Conservation (phyloP, 495 filamentous ascomycete genomes). For the Immersiella caudata region DNA sequence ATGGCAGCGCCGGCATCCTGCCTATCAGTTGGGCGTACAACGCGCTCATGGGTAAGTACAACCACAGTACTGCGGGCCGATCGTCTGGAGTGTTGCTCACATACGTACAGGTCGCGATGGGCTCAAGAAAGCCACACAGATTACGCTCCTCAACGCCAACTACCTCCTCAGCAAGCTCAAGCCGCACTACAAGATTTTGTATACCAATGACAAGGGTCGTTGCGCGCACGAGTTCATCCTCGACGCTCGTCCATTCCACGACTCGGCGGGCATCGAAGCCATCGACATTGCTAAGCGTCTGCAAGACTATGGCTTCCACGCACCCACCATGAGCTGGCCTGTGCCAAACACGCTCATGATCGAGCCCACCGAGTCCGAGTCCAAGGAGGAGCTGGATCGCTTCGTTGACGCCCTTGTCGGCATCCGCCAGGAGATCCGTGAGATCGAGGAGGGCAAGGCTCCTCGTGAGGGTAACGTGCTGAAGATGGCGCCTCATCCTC, state of each 20-base stretch:
- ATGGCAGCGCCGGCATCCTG: conserved; percentile 90
- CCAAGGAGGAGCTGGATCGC: conserved; percentile 89
- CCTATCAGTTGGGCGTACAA: conserved; percentile 98
- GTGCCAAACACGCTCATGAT: conserved; percentile 98
- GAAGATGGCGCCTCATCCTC: conserved; percentile 88
- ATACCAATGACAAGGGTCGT: conserved; percentile 83
- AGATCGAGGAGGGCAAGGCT: conserved; percentile 77
- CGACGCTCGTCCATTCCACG: conserved; percentile 84
- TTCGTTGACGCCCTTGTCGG: conserved; percentile 92
- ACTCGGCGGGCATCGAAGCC: conserved; percentile 83
- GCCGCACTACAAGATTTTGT: conserved; percentile 86
- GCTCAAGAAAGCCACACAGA: conserved; percentile 91
- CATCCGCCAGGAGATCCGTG: conserved; percentile 84
- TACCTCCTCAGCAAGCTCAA: conserved; percentile 94
- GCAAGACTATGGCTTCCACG: conserved; percentile 98
- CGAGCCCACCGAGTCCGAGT: conserved; percentile 95
- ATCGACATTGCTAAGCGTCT: conserved; percentile 98
- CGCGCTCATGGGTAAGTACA: conserved; percentile 80
- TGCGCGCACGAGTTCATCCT: conserved; percentile 99
- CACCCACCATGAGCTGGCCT: conserved; percentile 98
- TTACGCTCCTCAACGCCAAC: conserved; percentile 95
- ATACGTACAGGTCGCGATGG: conserved; percentile 64
- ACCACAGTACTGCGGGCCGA: not conserved
- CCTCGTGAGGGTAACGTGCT: conserved; percentile 85
- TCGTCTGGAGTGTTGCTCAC: conserved; percentile 28